Conservation (phyloP, 805 yeast genomes). For the Wickerhamiella alocasiicola region DNA sequence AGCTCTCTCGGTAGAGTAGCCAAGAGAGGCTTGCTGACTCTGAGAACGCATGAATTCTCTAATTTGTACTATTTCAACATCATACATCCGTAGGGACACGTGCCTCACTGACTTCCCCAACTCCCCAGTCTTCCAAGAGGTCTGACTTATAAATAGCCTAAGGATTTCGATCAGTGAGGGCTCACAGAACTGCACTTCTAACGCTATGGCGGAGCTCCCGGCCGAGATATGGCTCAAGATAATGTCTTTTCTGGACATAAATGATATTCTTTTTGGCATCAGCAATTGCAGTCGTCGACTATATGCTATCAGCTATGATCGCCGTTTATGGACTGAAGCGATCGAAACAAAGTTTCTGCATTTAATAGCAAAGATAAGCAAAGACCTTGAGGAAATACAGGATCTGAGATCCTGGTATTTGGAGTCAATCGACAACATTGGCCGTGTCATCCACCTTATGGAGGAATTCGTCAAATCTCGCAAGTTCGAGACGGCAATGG, state of each 20-base stretch:
- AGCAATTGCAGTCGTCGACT: constrained; percentile 17
- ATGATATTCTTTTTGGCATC: constrained; percentile 16
- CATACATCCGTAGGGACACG: too few relatives aligned
- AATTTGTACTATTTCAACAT: too few relatives aligned
- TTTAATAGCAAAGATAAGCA: not conserved
- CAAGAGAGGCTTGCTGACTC: too few relatives aligned
- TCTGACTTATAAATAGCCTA: too few relatives aligned
- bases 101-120: too few relatives aligned
- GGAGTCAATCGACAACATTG: not conserved
- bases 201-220: constrained; percentile 14
- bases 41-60: too few relatives aligned
- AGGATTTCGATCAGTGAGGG: too few relatives aligned
- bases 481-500: not conserved
- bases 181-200: too few relatives aligned
- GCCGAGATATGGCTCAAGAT: constrained; percentile 15
- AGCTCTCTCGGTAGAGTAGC: too few relatives aligned
- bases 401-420: not conserved
- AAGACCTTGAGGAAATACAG: not conserved
- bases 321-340: constrained; percentile 17
- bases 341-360: constrained; percentile 9
- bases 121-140: too few relatives aligned
- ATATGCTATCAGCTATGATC: constrained; percentile 17
- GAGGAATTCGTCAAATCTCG: not conserved
- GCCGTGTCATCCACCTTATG: not conserved
- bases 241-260: constrained; percentile 16